Evolutionary conservation across 1,284 basidiomycete species (phyloP), one percentile per base, ranked within the genome.

Genomic region (Austropuccinia psidii): DNA sequence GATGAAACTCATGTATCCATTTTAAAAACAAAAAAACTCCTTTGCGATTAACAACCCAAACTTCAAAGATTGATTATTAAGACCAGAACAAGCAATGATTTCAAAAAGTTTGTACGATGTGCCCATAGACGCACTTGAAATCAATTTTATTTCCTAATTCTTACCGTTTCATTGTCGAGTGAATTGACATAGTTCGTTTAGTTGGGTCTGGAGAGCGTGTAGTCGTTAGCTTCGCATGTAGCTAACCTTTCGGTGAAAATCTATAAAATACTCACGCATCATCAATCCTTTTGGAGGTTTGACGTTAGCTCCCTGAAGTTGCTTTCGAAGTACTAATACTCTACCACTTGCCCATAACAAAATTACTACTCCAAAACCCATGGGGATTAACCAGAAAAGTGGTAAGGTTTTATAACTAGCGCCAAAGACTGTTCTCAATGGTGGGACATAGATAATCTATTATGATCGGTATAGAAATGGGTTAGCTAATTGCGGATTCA

Each of bases 311-410:
- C 84, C 82, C 76, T 86, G 84, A 29, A 87, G 80, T 19, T 84
- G 83, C 77, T 85, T 87, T 41, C 86, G 81, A 75, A 87, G 77
- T 45, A 88, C 74, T 33, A 88, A 54, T 15, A 88, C 87, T 15
- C 87, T 82, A 33, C 87, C 77, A 29, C 84, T 85, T 21, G 86
- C 81, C 87, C 86, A 88, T 0, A 78, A 83, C n/a, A 88, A 81
- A 7, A 87, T 81, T 45, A 88, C 64, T n/a, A 83, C 78, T 29
- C 87, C 87, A 76, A 88, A 88, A 2, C 83, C 86, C 41, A 83
- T 80, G 2, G 87, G 86, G 47, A 89, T 87, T 31, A 88, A 83
- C 87, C 87, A 88, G 79, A 87, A 88, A 39, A 88, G 79, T 13
- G 87, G 87, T 29, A 84, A 85, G 11, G 87, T 82, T 52, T 82